These are phyloP conservation scores for Trichosanthes truncata DNA, from an alignment of 306 rosid genomes.

Conservation along the genomic window DNA sequence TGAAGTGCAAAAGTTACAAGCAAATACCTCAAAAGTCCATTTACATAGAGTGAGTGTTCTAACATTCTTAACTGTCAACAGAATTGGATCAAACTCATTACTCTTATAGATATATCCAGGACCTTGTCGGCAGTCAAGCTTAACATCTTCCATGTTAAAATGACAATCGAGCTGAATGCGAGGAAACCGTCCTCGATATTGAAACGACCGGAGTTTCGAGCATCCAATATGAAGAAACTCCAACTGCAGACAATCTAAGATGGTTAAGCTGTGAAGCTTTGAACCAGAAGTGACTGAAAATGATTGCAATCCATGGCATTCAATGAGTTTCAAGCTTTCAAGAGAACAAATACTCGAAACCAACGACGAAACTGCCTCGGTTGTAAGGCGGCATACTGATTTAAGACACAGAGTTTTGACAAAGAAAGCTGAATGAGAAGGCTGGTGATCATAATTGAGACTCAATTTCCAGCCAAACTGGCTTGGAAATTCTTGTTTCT, in stretches of 20 bases:
- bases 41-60: slow-evolving; percentile 45
- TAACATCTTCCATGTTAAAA: slow-evolving; percentile 57
- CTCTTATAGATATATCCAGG: slow-evolving; percentile 16
- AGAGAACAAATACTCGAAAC: slow-evolving; percentile 39
- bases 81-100: slow-evolving; percentile 51
- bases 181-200: slow-evolving; percentile 50
- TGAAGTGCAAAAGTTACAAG: not conserved
- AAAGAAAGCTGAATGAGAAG: slow-evolving; percentile 27
- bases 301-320: slow-evolving; percentile 44
- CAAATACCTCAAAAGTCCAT: slow-evolving; percentile 70
- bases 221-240: slow-evolving; percentile 35
- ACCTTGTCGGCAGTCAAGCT: slow-evolving; percentile 67
- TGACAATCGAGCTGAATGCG: slow-evolving; percentile 38
- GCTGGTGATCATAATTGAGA: slow-evolving; percentile 14
- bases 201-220: slow-evolving; percentile 42
- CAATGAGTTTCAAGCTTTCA: slow-evolving; percentile 46
- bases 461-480: slow-evolving; percentile 32
- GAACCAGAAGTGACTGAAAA: slow-evolving; percentile 35
- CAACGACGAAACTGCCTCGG: slow-evolving; percentile 37
- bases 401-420: slow-evolving; percentile 54
- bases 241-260: slow-evolving; percentile 47
- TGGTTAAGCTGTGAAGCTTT: slow-evolving; percentile 39
- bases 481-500: slow-evolving; percentile 19
- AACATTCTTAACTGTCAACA: slow-evolving; percentile 62
- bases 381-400: slow-evolving; percentile 37